Evolutionary conservation across 2,329 filamentous ascomycete genomes (phyloP), one percentile per base, ranked within the genome.

Genomic region (Parastagonospora avenae): DNA sequence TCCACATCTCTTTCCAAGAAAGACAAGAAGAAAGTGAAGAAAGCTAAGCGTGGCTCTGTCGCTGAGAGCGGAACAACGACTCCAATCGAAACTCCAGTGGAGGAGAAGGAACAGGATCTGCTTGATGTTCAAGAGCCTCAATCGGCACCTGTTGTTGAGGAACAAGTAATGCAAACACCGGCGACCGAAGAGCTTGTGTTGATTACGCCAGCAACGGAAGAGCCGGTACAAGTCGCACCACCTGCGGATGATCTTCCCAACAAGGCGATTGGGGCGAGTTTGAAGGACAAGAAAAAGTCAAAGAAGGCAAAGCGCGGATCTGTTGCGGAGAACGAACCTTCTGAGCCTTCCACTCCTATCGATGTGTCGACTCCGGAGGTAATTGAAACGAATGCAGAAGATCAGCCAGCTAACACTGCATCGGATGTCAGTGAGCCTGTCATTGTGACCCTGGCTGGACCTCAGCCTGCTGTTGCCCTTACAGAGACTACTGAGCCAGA

Each of bases 231-330:
- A 15, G 4, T 16, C 14, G 33, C 10, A 4, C n/a, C 16, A 4
- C 33, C 33, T 36, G 11, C 33, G 16, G 33, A 36, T 15, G 33
- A 36, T n/a, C 11, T 9, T 16, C 33, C 5, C 33, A 31, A 16
- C 37, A 30, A 44, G 36, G 15, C 14, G 15, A 38, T 4, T 24
- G 31, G n/a, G n/a, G 24, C 33, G 28, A 19, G 19, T 24, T 32
- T 4, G 14, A 38, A 14, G 38, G 38, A n/a, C 38, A 15, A 80
- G 57, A 80, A 81, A 50, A 75, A 78, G 35, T 42, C 41, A 1
- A 62, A 62, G 50, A 64, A 62, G 39, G 52, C 14, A 5, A 64
- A 66, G 36, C 51, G 52, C 30, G 46, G 40, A 11, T 56, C 55
- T 8, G 35, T 54, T 8, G 19, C 15, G 16, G 54, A 57, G 14